phyloP scores from a whole-genome alignment of 2,329 filamentous ascomycete genomes.

The Epichloe festucae region DNA sequence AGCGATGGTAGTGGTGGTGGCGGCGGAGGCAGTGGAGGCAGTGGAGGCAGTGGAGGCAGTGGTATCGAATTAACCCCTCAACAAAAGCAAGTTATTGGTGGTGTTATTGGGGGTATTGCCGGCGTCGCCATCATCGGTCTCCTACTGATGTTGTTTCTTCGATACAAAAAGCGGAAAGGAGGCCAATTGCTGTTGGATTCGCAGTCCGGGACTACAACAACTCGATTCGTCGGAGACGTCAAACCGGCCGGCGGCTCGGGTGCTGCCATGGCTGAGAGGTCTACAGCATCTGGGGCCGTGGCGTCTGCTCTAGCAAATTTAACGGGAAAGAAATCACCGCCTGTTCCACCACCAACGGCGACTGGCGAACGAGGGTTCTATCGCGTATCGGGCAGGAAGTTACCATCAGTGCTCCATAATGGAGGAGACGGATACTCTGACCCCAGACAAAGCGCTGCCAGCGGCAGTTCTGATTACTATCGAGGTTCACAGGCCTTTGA shows the following conservation, averaged over 20 bases:
- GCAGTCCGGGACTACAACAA: conserved; percentile 15
- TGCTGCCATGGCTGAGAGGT: conserved; percentile 33
- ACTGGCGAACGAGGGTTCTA: conserved; percentile 46
- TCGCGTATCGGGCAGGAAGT: conserved; percentile 50
- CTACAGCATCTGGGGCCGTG: conserved; percentile 24
- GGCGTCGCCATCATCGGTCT: conserved; percentile 44
- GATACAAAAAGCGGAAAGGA: conserved; percentile 40
- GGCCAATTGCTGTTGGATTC: conserved; percentile 30
- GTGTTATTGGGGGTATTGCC: conserved; percentile 44
- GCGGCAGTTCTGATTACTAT: conserved; percentile 38
- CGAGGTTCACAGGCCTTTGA: conserved; percentile 38
- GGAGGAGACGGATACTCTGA: conserved; percentile 53
- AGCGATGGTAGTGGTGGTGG: background rate
- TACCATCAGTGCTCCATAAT: conserved; percentile 47
- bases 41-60: conserved; percentile 4
- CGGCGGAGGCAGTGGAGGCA: background rate
- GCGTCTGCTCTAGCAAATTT: conserved; percentile 36
- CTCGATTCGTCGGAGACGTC: conserved; percentile 3
- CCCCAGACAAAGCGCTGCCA: conserved; percentile 30
- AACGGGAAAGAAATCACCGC: conserved; percentile 25
- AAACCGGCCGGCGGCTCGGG: conserved; percentile 15
- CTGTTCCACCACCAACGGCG: conserved; percentile 18
- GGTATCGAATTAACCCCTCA: conserved; percentile 16
- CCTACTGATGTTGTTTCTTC: conserved; percentile 38
- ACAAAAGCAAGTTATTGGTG: conserved; percentile 35